Conservation (phyloP, 2,329 filamentous ascomycete genomes). For the Camillea tinctor region DNA sequence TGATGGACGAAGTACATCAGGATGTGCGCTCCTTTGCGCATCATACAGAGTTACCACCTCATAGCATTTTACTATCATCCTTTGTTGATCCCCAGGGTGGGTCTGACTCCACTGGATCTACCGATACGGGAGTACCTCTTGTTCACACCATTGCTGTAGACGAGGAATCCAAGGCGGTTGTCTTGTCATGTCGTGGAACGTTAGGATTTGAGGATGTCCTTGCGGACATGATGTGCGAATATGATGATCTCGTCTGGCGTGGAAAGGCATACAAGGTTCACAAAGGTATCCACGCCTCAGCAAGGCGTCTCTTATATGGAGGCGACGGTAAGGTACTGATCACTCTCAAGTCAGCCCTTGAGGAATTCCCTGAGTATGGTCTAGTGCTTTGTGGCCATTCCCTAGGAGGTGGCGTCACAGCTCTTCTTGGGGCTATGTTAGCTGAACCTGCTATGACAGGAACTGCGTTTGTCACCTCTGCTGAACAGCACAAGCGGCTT, state of each 20-base stretch:
- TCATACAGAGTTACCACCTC: slow-evolving; percentile 57
- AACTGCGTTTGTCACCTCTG: slow-evolving; percentile 62
- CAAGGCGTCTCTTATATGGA: slow-evolving; percentile 64
- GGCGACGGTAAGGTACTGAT: slow-evolving; percentile 65
- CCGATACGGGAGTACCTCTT: slow-evolving; percentile 64
- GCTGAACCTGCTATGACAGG: slow-evolving; percentile 58
- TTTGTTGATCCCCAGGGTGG: slow-evolving; percentile 69
- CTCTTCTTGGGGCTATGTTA: slow-evolving; percentile 69
- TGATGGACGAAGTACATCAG: slow-evolving; percentile 50
- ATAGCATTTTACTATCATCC: slow-evolving; percentile 64
- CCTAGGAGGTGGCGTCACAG: slow-evolving; percentile 67
- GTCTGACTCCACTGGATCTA: slow-evolving; percentile 62
- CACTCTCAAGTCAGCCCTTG: slow-evolving; percentile 63
- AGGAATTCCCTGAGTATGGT: slow-evolving; percentile 67
- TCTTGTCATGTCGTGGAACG: slow-evolving; percentile 70
- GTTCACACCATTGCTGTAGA: slow-evolving; percentile 74
- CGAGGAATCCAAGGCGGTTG: slow-evolving; percentile 68
- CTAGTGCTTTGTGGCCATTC: slow-evolving; percentile 70
- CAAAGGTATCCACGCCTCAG: slow-evolving; percentile 72
- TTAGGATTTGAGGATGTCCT: slow-evolving; percentile 72
- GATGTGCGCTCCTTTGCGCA: slow-evolving; percentile 64
- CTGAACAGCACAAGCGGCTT: slow-evolving; percentile 43
- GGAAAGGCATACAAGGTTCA: slow-evolving; percentile 67
- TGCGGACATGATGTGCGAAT: slow-evolving; percentile 73
- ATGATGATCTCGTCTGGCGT: slow-evolving; percentile 64